These are phyloP conservation scores for Xanthoparmelia taractica DNA, from an alignment of 495 filamentous ascomycete genomes.

Conservation along the genomic window DNA sequence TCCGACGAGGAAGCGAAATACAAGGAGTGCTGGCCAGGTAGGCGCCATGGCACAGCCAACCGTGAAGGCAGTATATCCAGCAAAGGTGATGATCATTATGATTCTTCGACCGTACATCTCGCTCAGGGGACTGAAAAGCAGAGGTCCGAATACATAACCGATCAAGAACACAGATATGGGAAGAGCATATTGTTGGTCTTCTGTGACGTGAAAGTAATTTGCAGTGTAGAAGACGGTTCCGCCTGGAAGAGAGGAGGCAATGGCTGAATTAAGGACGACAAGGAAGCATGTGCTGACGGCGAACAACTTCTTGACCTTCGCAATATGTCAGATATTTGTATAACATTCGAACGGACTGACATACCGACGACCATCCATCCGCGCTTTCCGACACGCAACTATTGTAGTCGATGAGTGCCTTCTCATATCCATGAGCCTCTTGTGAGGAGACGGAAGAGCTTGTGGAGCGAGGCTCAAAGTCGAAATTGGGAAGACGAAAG, in stretches of 20 bases:
- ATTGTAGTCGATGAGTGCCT: constrained; percentile 1
- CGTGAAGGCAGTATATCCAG: constrained; percentile 46
- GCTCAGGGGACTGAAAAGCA: constrained; percentile 56
- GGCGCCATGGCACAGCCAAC: constrained; percentile 43
- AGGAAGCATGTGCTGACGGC: constrained; percentile 45
- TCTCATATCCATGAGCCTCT: neutral
- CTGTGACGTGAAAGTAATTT: constrained; percentile 9
- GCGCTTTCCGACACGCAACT: neutral
- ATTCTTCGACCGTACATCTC: constrained; percentile 52
- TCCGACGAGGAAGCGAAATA: constrained; percentile 47
- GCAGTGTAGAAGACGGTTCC: constrained; percentile 36
- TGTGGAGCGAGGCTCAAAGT: neutral
- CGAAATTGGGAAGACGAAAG: neutral
- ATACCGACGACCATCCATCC: constrained; percentile 40
- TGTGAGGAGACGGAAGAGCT: neutral
- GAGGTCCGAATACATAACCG: constrained; percentile 51
- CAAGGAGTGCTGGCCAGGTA: constrained; percentile 41
- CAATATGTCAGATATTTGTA: neutral
- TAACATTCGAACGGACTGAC: neutral
- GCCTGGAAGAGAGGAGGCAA: constrained; percentile 50
- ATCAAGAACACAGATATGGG: constrained; percentile 59
- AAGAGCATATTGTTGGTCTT: constrained; percentile 32
- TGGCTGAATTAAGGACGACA: constrained; percentile 56
- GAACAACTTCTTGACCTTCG: constrained; percentile 40
- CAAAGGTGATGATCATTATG: constrained; percentile 44